Percentiles rank a stretch among this genome's conserved stretches.
These are phyloP conservation scores for Zygoascus hellenicus DNA, from an alignment of 1,139 yeast genomes.

Conservation along the genomic window DNA sequence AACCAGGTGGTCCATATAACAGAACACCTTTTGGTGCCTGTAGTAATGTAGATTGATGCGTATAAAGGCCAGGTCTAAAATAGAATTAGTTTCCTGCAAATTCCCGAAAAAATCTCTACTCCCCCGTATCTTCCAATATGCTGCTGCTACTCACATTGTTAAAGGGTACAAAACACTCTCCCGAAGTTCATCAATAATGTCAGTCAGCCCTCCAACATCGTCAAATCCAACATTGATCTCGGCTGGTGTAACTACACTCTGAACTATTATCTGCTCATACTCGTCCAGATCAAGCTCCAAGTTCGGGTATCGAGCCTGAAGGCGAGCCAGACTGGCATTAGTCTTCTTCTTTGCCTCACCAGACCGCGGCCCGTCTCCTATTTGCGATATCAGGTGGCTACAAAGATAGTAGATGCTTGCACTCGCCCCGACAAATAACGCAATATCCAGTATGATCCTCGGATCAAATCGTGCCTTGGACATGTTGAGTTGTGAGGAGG, in stretches of 20 bases:
- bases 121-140: too few species aligned
- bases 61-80: constrained; percentile 21
- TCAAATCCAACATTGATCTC: constrained; percentile 70
- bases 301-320: constrained; percentile 55
- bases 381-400: constrained; percentile 41
- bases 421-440: constrained; percentile 77
- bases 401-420: constrained; percentile 69
- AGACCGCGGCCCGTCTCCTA: constrained; percentile 23
- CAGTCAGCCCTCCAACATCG: constrained; percentile 86
- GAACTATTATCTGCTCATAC: constrained; percentile 70
- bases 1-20: constrained; percentile 95
- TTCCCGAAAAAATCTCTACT: too few species aligned
- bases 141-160: constrained; percentile 47
- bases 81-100: too few species aligned
- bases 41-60: constrained; percentile 41
- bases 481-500: constrained; percentile 12
- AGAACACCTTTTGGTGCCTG: constrained; percentile 95
- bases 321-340: constrained; percentile 52
- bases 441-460: constrained; percentile 50
- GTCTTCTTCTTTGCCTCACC: constrained; percentile 63
- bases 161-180: constrained; percentile 88
- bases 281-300: constrained; percentile 58
- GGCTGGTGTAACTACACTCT: constrained; percentile 76
- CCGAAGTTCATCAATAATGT: constrained; percentile 72
- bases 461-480: constrained; percentile 23